Base-by-base conservation (phyloP, 345 rosid species). In the Kandelia obovata region DNA sequence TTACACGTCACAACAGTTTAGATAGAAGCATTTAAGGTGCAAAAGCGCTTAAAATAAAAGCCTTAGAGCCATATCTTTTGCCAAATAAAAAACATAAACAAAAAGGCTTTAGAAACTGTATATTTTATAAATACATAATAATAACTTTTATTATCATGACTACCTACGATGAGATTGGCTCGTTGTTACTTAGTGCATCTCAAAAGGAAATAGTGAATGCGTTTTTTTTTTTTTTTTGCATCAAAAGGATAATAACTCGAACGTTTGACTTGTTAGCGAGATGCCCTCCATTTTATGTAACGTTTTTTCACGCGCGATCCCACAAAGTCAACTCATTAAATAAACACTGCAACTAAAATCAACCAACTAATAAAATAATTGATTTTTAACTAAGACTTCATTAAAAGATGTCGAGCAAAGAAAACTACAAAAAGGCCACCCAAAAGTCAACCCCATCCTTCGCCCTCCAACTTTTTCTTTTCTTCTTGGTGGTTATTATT, bases 361-460 rank as follows among this genome's bases (percentile, higher is more conserved):
- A 64, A 61, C 20, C 56, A 52, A 32, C 53, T 17, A 56, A 55
- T 67, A 37, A 56, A 5, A 20, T 17, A 39, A 1, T 34, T 52
- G 19, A 28, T 68, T 60, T 60, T 39, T 51, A 35, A 23, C 17
- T 47, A 19, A 30, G 19, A 23, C 21, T 1, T 26, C 26, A 55
- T 26, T 28, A 53, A 23, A 53, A 53, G 17, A n/a, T 16, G 28
- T 9, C 39, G 19, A 59, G 25, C 66, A 20, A 59, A 30, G 52
- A 75, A 79, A 66, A 75, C 3, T 43, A 30, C 65, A 73, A 80
- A 65, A 75, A 5, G 2, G 34, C 52, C 61, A 28, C 35, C 59
- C 61, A 32, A 61, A 88, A 86, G 98, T 93, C 98, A 93, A 90
- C 92, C 65, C 59, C 39, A 43, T 79, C 75, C 68, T 73, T 73